Conservation (phyloP, 371 early-diverging fungal species). For the Circinella minor region DNA sequence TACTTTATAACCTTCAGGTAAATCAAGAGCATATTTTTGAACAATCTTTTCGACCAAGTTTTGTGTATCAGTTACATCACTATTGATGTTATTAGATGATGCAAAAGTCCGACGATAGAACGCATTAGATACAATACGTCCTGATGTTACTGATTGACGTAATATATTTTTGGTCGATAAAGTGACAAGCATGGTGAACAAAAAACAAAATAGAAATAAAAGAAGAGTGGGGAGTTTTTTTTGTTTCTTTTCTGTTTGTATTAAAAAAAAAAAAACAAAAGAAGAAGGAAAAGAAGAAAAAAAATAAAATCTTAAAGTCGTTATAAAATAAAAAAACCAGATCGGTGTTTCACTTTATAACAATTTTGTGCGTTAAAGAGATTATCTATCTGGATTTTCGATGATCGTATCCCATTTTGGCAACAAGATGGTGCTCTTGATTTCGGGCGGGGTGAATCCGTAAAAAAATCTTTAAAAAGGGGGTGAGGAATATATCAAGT, state of each 20-base stretch:
- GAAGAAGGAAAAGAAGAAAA: background rate
- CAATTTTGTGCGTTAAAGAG: background rate
- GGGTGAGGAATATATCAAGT: background rate
- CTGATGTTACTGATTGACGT: slow-evolving; percentile 11
- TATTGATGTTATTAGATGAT: slow-evolving; percentile 12
- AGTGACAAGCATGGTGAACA: slow-evolving; percentile 21
- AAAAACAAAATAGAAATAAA: slow-evolving; percentile 9
- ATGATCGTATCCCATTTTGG: background rate
- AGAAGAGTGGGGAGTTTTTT: background rate
- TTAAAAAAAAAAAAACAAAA: background rate
- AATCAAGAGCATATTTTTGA: slow-evolving; percentile 83
- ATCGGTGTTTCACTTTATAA: no score
- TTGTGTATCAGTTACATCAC: slow-evolving; percentile 59
- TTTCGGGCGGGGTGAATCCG: background rate
- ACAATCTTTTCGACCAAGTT: slow-evolving; percentile 93
- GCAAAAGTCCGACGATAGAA: slow-evolving; percentile 23
- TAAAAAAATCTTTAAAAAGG: background rate
- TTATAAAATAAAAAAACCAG: no score
- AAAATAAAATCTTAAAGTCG: background rate
- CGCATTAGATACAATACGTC: slow-evolving; percentile 9
- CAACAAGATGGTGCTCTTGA: no score
- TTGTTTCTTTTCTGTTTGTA: background rate
- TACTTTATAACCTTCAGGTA: slow-evolving; percentile 69
- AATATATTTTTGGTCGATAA: slow-evolving; percentile 19
- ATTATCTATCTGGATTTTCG: slow-evolving; percentile 9